Base-by-base conservation (phyloP, 139 green algal species). In the Spirogloea muscicola region DNA sequence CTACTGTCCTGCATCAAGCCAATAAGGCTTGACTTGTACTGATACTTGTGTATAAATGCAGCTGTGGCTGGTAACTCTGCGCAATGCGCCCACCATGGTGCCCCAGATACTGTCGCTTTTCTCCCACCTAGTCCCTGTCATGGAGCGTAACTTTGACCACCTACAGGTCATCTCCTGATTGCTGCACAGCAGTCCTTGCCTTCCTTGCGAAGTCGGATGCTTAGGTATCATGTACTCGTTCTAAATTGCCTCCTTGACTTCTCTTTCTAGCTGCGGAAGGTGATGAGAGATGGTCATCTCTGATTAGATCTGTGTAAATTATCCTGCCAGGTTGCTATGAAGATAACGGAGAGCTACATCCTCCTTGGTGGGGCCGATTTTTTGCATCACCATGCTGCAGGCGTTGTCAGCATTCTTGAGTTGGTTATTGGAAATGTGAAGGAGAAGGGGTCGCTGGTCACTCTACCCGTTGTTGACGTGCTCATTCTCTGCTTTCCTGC, bases 61-160 rank as follows among this genome's bases (percentile, higher is more conserved):
- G 52, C 80, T 97, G 51, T 96, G 90, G 90, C 85, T 95, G 48
- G 86, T 92, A 42, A 85, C 88, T 4, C 84, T 97, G 63, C 82
- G 89, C 9, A 88, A 96, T 62, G 88, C 90, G 0, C 88, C 89
- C 6, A 36, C 51, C 38, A 76, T 84, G 74, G 49, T 34, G 5
- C 73, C 82, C 0, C 31, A 89, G 29, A 69, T 96, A 55, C 60
- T 95, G 40, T 46, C 74, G 7, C 74, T 91, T 0, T 86, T 91
- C 29, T 76, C 85, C 0, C 61, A 89, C 43, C 72, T 96, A 33
- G 58, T 75, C 1, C 34, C 68, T 2, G 74, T 83, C 21, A 88
- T 96, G 82, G 70, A 69, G 9, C 29, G 37, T 2, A 89, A 66
- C 13, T 93, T 91, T 62, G 89, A 86, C 59, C 84, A 91, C 66